These are phyloP conservation scores for Colletotrichum coccodes DNA, from an alignment of 2,329 filamentous ascomycete species.

Conservation along the genomic window DNA sequence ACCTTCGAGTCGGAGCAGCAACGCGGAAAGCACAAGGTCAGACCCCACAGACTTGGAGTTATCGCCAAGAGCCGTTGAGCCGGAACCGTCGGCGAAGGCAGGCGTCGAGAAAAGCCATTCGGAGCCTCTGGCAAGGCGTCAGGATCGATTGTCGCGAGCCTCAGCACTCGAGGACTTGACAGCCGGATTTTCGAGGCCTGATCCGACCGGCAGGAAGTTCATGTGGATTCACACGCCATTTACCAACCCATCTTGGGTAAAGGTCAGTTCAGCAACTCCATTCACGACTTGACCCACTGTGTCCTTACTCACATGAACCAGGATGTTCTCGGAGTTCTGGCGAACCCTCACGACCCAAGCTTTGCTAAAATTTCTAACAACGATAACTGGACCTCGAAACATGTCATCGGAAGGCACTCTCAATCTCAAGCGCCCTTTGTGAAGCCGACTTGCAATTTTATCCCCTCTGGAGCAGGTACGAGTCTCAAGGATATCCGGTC, in stretches of 20 bases:
- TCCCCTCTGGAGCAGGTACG: slow-evolving; percentile 42
- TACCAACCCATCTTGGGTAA: slow-evolving; percentile 68
- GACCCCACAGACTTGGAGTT: slow-evolving; percentile 42
- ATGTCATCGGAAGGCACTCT: slow-evolving; percentile 58
- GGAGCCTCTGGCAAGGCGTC: slow-evolving; percentile 9
- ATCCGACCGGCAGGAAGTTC: slow-evolving; percentile 56
- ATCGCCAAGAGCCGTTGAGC: slow-evolving; percentile 35
- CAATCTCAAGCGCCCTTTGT: slow-evolving; percentile 62
- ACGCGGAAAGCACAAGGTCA: slow-evolving; percentile 40
- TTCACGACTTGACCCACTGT: neutral
- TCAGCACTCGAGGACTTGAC: slow-evolving; percentile 42
- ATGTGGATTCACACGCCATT: slow-evolving; percentile 68
- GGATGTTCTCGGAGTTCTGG: slow-evolving; percentile 13
- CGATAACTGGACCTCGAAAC: slow-evolving; percentile 60
- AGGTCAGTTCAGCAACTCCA: slow-evolving; percentile 47
- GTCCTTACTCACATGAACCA: neutral
- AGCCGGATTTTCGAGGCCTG: slow-evolving; percentile 52
- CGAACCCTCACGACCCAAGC: slow-evolving; percentile 9
- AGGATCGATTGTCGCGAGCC: neutral
- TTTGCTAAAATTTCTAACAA: slow-evolving; percentile 53
- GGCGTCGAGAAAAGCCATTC: neutral
- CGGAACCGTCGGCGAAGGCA: neutral
- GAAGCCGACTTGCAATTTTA: slow-evolving; percentile 59
- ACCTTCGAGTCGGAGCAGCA: slow-evolving; percentile 42
- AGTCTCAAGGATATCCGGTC: accelerated